Percentiles rank a stretch among this genome's conserved stretches.
These are phyloP conservation scores for Oryza brachyantha DNA, from an alignment of 176 grass and related monocot genomes.

Conservation along the genomic window DNA sequence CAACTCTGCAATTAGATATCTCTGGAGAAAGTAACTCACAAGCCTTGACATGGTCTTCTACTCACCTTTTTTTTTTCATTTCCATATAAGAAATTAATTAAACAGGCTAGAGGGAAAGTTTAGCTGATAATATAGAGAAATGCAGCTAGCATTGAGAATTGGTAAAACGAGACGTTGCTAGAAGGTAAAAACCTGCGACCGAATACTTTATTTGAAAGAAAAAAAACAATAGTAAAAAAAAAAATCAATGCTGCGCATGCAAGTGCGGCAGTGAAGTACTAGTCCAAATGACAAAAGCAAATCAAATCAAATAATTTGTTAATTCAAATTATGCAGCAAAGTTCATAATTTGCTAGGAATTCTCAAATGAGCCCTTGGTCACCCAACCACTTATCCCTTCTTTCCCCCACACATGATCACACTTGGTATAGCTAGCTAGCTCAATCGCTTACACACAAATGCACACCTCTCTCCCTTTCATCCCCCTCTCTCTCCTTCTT, in stretches of 20 bases:
- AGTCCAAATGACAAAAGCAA: neutral
- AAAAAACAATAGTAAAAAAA: neutral
- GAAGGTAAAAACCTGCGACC: neutral
- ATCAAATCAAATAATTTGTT: constrained; percentile 11
- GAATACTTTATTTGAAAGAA: neutral
- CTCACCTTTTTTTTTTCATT: neutral
- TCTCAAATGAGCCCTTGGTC: constrained; percentile 7
- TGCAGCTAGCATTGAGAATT: neutral
- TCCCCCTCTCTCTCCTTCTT: neutral
- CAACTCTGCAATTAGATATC: neutral
- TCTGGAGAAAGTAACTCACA: neutral
- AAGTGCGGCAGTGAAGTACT: neutral
- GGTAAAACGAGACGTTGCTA: constrained; percentile 6
- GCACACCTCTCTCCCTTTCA: neutral
- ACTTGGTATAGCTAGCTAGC: neutral
- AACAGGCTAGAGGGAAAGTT: no score
- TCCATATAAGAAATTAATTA: neutral
- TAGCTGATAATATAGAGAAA: neutral
- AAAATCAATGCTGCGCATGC: neutral
- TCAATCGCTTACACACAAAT: constrained; percentile 23
- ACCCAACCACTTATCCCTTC: constrained; percentile 44
- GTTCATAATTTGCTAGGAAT: constrained; percentile 3
- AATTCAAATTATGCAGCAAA: constrained; percentile 1
- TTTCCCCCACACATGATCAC: constrained; percentile 41
- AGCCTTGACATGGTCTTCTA: neutral